phyloP scores from a whole-genome alignment of 441 rosid species.

The Metrosideros polymorpha region DNA sequence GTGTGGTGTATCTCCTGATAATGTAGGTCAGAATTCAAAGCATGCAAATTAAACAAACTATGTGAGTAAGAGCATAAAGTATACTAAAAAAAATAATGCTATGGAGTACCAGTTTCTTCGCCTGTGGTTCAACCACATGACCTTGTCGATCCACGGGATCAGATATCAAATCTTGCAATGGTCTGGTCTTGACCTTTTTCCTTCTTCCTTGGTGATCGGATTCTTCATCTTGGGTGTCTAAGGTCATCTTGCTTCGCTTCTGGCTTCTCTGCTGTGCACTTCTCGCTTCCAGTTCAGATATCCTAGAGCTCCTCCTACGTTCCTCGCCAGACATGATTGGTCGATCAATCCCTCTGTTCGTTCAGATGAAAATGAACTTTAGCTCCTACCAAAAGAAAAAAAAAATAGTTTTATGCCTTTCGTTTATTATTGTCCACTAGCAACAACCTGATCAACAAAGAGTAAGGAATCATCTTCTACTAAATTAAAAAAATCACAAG shows the following conservation, averaged over 20 bases:
- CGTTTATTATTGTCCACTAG: background rate
- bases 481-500: background rate
- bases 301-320: constrained; percentile 20
- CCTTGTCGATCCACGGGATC: background rate
- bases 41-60: background rate
- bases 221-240: background rate
- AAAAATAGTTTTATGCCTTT: background rate
- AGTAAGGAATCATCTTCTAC: background rate
- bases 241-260: background rate
- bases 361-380: background rate
- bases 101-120: background rate
- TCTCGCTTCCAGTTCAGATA: constrained; percentile 20
- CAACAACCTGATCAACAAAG: background rate
- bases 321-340: constrained; percentile 5
- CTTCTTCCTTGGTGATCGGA: constrained; percentile 5
- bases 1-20: background rate
- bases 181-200: constrained; percentile 15
- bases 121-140: background rate
- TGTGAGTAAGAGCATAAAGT: background rate
- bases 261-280: constrained; percentile 8
- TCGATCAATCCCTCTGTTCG: background rate
- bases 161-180: constrained; percentile 15
- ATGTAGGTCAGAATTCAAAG: background rate
- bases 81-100: background rate
- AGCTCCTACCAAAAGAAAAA: background rate